Evolutionary conservation across 2,329 filamentous ascomycete species (phyloP), one percentile per base, ranked within the genome.

Genomic region (Xylaria sp.): DNA sequence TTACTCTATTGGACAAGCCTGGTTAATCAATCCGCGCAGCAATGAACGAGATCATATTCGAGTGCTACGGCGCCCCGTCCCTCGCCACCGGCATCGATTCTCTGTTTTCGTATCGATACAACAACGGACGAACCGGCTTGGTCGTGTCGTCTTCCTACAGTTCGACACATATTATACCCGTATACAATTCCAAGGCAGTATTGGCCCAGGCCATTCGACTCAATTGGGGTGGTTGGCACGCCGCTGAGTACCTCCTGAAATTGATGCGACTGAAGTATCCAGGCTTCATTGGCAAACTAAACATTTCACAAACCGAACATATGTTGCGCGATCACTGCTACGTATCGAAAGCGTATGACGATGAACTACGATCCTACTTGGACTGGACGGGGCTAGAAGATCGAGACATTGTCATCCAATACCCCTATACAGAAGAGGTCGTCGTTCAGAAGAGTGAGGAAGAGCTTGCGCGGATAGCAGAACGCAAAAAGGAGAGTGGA

Each of bases 1-100:
- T 35, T 55, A 35, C n/a, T 18, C 8, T 9, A 39, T n/a, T 23
- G 34, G 6, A 4, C 9, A 13, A n/a, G 2, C 34, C 54, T 67
- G 23, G 64, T 60, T 67, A 23, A 65, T 59, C 10, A 46, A 34
- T 56, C 52, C 18, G 47, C 57, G 56, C 66, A 96, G 91, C 90
- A 67, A 97, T 97, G 93, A 96, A 90, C 49, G 94, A 99, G 72
- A 93, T 97, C 58, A 79, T 99, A 9, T 99, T 97, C 73, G 94
- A 99, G 75, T 95, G 92, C 75, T 99, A 99, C 74, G 85, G 86
- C 61, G 92, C 90, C 9, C 93, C 94, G 0, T 93, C 91, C 1
- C 82, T 97, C 30, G 90, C 92, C 16, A 97, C 94, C 75, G 94
- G 94, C 55, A 92, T 99, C 76, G 94, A 99, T 74, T 95, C 92